phyloP scores from a whole-genome alignment of 495 filamentous ascomycete species.

The Penicillium odoratum region DNA sequence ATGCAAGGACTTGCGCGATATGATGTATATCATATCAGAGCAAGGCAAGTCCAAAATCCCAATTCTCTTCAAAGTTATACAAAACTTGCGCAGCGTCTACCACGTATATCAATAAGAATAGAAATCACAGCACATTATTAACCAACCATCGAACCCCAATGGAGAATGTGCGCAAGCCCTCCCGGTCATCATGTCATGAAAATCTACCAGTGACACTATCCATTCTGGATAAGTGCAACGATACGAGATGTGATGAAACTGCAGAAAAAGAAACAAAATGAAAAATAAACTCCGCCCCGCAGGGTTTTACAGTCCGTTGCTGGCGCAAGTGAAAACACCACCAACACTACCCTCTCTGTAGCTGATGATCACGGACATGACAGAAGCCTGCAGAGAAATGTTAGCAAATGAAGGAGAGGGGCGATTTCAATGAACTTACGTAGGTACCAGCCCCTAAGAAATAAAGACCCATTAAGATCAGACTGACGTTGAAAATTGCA shows the following conservation, averaged over 20 bases:
- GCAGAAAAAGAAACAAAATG: neutral
- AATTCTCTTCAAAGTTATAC: neutral
- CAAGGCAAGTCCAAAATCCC: constrained; percentile 6
- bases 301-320: constrained; percentile 49
- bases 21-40: neutral
- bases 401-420: constrained; percentile 8
- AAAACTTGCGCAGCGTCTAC: neutral
- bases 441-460: constrained; percentile 81
- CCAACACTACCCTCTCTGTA: constrained; percentile 56
- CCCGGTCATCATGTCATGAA: constrained; percentile 4
- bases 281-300: constrained; percentile 8
- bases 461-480: constrained; percentile 71
- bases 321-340: constrained; percentile 63
- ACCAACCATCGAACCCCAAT: neutral
- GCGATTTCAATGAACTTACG: constrained; percentile 46
- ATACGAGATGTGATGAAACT: neutral
- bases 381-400: constrained; percentile 41
- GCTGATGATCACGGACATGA: constrained; percentile 64
- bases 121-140: neutral
- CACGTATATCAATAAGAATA: neutral
- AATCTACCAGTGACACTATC: neutral
- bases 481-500: constrained; percentile 61
- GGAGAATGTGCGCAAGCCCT: neutral
- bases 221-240: neutral
- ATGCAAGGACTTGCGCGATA: constrained; percentile 14